These are phyloP conservation scores for Gentiana straminea DNA, from an alignment of 257 asterid genomes.

Conservation along the genomic window DNA sequence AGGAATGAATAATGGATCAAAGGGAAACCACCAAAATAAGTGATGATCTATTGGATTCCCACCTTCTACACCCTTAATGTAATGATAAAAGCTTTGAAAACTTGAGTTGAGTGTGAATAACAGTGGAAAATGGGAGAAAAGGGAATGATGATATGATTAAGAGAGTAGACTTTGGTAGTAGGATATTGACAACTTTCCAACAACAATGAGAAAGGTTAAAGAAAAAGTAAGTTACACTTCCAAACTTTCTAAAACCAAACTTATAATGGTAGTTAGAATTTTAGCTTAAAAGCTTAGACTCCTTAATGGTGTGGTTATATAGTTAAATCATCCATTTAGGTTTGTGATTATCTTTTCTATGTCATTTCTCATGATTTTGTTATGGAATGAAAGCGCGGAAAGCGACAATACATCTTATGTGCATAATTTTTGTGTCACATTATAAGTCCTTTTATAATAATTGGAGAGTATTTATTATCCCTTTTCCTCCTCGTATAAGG, in stretches of 20 bases:
- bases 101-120: slow-evolving; percentile 11
- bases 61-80: slow-evolving; percentile 10
- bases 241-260: slow-evolving; percentile 18
- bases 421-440: neutral
- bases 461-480: no score
- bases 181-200: slow-evolving; percentile 14
- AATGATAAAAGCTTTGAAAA: slow-evolving; percentile 16
- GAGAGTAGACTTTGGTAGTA: slow-evolving; percentile 10
- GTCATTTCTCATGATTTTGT: no score
- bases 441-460: neutral
- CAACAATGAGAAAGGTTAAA: neutral
- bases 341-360: no score
- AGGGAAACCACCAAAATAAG: slow-evolving; percentile 5
- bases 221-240: slow-evolving; percentile 2
- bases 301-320: neutral
- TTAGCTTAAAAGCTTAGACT: slow-evolving; percentile 8
- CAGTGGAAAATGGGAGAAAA: slow-evolving; percentile 4
- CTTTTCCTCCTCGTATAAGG: no score
- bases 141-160: slow-evolving; percentile 16
- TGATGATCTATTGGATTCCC: slow-evolving; percentile 12
- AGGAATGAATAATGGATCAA: slow-evolving; percentile 2
- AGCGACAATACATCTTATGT: neutral
- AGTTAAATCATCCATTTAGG: neutral
- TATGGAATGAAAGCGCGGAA: neutral
- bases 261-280: slow-evolving; percentile 16